phyloP scores from a whole-genome alignment of 75 land plant genomes.

The Ceratopteris richardii region DNA sequence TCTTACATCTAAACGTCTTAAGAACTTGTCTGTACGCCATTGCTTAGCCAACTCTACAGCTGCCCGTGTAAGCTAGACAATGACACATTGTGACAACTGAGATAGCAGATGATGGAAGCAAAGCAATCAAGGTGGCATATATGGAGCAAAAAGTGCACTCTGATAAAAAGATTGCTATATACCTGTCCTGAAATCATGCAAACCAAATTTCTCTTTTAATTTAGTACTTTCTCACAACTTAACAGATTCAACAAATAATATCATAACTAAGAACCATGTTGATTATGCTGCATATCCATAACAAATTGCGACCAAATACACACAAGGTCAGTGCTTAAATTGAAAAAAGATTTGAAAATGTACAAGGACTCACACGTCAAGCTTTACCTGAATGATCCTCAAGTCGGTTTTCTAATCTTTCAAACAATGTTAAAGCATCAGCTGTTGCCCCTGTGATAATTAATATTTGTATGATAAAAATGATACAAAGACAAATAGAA shows the following conservation, averaged over 20 bases:
- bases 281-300: too few species aligned
- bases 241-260: too few species aligned
- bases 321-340: neutral
- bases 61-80: conserved; percentile 33
- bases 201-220: too few species aligned
- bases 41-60: conserved; percentile 44
- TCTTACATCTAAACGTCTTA: conserved; percentile 34
- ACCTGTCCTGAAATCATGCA: conserved; percentile 32
- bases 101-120: too few species aligned
- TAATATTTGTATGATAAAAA: neutral
- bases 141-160: neutral
- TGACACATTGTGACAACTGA: neutral
- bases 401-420: conserved; percentile 32
- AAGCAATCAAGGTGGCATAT: too few species aligned
- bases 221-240: too few species aligned
- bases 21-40: conserved; percentile 37
- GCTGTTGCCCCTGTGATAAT: conserved; percentile 22
- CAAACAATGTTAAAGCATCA: conserved; percentile 27
- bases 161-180: neutral
- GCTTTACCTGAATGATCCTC: conserved; percentile 35
- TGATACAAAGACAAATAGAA: neutral
- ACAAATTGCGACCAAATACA: too few species aligned
- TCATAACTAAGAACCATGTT: too few species aligned
- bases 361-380: neutral
- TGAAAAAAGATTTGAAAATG: neutral